These are phyloP conservation scores for Psilocybe tampanensis DNA, from an alignment of 768 basidiomycete species.

Conservation along the genomic window DNA sequence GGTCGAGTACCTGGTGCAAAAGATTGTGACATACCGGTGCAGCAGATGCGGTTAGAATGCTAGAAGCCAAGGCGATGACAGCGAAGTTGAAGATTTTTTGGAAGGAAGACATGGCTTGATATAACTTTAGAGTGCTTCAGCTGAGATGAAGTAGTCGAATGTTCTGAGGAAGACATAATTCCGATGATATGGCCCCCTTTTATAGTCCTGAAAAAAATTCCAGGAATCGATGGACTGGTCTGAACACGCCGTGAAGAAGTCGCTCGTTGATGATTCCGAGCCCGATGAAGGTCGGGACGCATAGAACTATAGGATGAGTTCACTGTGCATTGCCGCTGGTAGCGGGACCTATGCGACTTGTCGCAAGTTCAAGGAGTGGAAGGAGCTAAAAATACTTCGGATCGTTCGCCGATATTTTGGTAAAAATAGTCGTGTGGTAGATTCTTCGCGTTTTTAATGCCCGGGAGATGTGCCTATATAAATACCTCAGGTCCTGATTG, in stretches of 20 bases:
- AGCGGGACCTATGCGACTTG: no score
- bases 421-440: background rate
- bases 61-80: background rate
- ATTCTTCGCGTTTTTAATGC: background rate
- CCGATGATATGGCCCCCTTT: background rate
- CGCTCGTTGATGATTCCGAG: background rate
- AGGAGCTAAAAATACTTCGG: background rate
- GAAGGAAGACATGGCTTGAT: constrained; percentile 6
- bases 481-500: no score
- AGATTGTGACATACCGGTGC: background rate
- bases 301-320: background rate
- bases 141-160: background rate
- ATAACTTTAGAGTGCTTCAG: background rate
- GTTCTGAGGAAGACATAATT: background rate
- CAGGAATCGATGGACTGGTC: no score
- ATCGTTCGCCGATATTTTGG: background rate
- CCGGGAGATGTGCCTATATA: no score
- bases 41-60: background rate
- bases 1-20: no score
- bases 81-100: background rate
- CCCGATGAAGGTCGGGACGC: constrained; percentile 5
- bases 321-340: background rate
- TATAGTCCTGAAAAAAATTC: background rate
- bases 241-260: background rate
- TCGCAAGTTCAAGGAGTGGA: background rate